Percentiles rank a stretch among this genome's conserved stretches.
These are phyloP conservation scores for Emergomyces africanus DNA, from an alignment of 2,329 filamentous ascomycete genomes.

Conservation along the genomic window DNA sequence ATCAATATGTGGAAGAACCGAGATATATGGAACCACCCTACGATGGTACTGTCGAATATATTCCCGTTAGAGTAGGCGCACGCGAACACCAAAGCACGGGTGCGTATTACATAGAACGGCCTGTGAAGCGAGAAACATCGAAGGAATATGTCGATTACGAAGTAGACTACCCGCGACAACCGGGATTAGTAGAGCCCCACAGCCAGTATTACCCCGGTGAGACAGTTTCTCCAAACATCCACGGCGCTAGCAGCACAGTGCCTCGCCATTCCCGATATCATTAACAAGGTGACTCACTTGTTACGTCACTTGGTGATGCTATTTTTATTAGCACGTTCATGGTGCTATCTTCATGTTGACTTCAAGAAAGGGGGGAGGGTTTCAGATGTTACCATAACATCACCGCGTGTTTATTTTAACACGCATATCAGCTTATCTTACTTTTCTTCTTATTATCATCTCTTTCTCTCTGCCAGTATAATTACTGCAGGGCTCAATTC, in stretches of 20 bases:
- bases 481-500: not conserved
- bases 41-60: slow-evolving; percentile 15
- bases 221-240: slow-evolving; percentile 5
- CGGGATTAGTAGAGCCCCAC: slow-evolving; percentile 10
- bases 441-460: not conserved
- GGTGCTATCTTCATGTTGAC: slow-evolving; percentile 1
- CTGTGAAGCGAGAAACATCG: slow-evolving; percentile 11
- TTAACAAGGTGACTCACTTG: slow-evolving; percentile 4
- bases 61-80: slow-evolving; percentile 14
- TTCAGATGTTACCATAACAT: slow-evolving; percentile 1
- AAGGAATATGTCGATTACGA: slow-evolving; percentile 13
- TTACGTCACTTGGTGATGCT: not conserved
- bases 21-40: slow-evolving; percentile 11
- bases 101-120: slow-evolving; percentile 16
- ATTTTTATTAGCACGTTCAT: not conserved
- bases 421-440: not conserved
- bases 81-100: slow-evolving; percentile 10
- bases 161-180: slow-evolving; percentile 10
- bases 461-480: not conserved
- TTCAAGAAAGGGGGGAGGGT: not conserved
- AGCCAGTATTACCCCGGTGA: slow-evolving; percentile 10
- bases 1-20: slow-evolving; percentile 17
- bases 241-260: slow-evolving; percentile 1
- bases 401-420: not conserved
- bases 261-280: slow-evolving; percentile 10